phyloP scores from a whole-genome alignment of 2,329 filamentous ascomycete genomes.

The Periglandula ipomoeae region DNA sequence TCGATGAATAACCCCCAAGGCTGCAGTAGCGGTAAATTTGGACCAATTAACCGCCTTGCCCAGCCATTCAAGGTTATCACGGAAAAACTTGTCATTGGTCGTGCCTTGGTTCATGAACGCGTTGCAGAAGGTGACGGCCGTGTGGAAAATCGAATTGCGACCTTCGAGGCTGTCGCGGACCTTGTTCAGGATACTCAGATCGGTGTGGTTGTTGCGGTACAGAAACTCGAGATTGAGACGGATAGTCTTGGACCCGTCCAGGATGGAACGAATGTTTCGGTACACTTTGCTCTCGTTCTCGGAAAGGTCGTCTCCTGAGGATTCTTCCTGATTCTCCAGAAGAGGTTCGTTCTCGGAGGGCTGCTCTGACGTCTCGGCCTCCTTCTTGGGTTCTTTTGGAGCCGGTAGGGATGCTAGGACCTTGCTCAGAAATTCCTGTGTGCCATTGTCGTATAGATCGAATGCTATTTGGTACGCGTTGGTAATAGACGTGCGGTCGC shows the following conservation, averaged over 20 bases:
- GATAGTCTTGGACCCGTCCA: slow-evolving; percentile 88
- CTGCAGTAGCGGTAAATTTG: slow-evolving; percentile 95
- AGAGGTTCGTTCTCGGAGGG: slow-evolving; percentile 39
- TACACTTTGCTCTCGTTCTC: slow-evolving; percentile 48
- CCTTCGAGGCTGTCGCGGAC: slow-evolving; percentile 92
- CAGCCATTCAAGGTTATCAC: slow-evolving; percentile 94
- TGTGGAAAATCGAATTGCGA: slow-evolving; percentile 97
- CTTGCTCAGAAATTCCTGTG: slow-evolving; percentile 89
- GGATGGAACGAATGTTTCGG: slow-evolving; percentile 55
- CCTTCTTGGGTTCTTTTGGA: slow-evolving; percentile 32
- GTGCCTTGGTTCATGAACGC: slow-evolving; percentile 99
- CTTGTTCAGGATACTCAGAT: slow-evolving; percentile 89
- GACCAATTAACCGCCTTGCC: slow-evolving; percentile 99
- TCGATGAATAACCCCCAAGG: slow-evolving; percentile 90
- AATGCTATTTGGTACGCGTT: slow-evolving; percentile 97
- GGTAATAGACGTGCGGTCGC: slow-evolving; percentile 67
- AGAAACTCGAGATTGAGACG: slow-evolving; percentile 93
- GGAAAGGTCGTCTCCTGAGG: slow-evolving; percentile 44
- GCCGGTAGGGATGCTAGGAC: slow-evolving; percentile 73
- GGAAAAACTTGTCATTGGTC: slow-evolving; percentile 96
- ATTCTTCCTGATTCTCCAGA: slow-evolving; percentile 38
- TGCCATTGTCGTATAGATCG: slow-evolving; percentile 96
- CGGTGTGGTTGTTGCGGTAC: slow-evolving; percentile 89
- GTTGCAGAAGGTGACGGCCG: slow-evolving; percentile 92
- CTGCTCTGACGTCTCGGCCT: slow-evolving; percentile 35